Evolutionary conservation across 2,329 filamentous ascomycete species (phyloP).

Genomic region (Exophiala spinifera): DNA sequence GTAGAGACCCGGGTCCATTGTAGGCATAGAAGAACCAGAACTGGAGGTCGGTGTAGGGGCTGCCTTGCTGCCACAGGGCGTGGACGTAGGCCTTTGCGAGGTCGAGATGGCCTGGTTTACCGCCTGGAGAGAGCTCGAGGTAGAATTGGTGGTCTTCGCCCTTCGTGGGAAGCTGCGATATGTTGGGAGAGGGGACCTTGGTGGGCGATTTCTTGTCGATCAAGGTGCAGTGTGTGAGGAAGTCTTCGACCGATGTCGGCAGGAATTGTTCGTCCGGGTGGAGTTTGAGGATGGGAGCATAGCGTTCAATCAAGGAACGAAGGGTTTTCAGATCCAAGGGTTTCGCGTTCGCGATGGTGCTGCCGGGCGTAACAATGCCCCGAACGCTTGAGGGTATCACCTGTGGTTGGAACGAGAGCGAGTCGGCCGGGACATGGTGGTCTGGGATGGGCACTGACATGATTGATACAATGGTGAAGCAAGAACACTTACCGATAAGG

Average conservation of each 20-base stretch:
- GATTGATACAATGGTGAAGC: neutral
- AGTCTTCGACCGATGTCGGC: constrained; percentile 16
- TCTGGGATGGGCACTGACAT: neutral
- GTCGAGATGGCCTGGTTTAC: constrained; percentile 5
- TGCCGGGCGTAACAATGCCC: constrained; percentile 11
- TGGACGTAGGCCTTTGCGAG: constrained; percentile 16
- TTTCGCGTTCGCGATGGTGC: constrained; percentile 6
- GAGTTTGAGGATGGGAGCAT: constrained; percentile 12
- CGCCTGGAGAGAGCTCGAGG: constrained; percentile 3
- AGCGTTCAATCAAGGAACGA: constrained; percentile 4
- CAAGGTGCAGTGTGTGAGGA: constrained; percentile 9
- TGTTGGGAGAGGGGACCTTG: neutral
- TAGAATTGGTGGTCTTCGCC: constrained; percentile 13
- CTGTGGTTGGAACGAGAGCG: neutral
- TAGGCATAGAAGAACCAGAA: constrained; percentile 21
- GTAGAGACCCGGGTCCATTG: constrained; percentile 14
- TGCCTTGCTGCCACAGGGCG: constrained; percentile 16
- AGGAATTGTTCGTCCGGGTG: constrained; percentile 12
- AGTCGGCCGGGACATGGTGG: neutral
- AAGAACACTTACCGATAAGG: too few species aligned
- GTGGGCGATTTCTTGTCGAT: constrained; percentile 10
- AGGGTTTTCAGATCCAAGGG: constrained; percentile 8
- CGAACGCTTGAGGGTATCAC: constrained; percentile 6
- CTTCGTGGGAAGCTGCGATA: constrained; percentile 3
- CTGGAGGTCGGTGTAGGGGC: constrained; percentile 15